Percentiles rank a stretch among this genome's conserved stretches.
Conservation (phyloP, 2,329 filamentous ascomycete species). For the Exophiala xenobiotica region DNA sequence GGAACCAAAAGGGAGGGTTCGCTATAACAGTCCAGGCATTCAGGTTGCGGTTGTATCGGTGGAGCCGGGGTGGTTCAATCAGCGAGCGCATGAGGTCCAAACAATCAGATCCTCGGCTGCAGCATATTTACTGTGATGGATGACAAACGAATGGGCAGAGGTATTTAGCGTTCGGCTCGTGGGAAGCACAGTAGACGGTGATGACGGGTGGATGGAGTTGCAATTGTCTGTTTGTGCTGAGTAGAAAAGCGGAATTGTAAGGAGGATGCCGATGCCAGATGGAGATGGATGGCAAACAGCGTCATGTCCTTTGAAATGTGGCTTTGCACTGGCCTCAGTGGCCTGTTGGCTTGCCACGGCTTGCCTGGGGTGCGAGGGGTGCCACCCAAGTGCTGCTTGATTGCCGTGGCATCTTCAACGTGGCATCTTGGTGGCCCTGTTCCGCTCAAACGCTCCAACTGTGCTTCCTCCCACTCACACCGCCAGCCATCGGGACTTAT, state of each 20-base stretch:
- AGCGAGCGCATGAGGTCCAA: background rate
- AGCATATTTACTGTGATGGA: background rate
- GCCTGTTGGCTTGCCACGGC: no score
- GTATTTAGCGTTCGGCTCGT: background rate
- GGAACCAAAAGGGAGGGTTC: background rate
- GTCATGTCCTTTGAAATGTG: no score
- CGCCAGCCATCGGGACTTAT: slow-evolving; percentile 1
- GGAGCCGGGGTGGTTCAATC: background rate
- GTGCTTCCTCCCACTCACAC: slow-evolving; percentile 1
- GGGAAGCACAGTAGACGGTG: background rate
- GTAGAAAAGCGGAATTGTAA: background rate
- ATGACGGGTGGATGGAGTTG: background rate
- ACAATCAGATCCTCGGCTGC: background rate
- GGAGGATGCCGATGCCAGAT: background rate
- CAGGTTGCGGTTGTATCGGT: background rate
- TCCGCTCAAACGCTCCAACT: background rate
- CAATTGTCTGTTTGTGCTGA: background rate
- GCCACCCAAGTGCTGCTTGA: background rate
- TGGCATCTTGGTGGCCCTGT: slow-evolving; percentile 2
- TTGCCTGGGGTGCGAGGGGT: background rate
- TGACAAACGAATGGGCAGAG: background rate
- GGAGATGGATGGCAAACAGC: slow-evolving; percentile 1
- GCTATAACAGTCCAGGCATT: background rate
- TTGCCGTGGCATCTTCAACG: background rate
- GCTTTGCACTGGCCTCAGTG: no score